phyloP scores from a whole-genome alignment of 352 stramenopile species.

The Phytophthora meadii region DNA sequence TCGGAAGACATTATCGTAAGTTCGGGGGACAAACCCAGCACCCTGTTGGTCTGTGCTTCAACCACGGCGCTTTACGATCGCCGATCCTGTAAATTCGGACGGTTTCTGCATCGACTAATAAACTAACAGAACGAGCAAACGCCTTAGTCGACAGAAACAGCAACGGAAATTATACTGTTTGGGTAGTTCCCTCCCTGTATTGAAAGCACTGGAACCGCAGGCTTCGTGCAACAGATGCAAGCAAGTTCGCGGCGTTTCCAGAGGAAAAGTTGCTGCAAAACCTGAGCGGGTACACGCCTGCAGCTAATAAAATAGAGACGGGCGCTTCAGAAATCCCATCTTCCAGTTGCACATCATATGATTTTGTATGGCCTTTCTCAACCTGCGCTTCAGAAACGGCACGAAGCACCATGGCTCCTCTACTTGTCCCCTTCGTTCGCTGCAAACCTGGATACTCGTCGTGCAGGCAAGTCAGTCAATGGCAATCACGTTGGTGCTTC shows the following conservation, averaged over 20 bases:
- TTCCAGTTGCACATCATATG: constrained; percentile 7
- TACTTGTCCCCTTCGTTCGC: not conserved
- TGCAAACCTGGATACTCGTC: too few relatives aligned
- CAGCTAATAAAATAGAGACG: constrained; percentile 18
- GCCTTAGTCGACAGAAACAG: not conserved
- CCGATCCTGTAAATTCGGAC: constrained; percentile 8
- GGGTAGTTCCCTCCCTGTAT: not conserved
- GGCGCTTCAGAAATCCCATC: constrained; percentile 15
- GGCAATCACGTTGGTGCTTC: not conserved
- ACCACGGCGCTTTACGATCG: not conserved
- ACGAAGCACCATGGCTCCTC: constrained; percentile 5
- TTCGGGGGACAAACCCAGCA: constrained; percentile 5
- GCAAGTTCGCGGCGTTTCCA: not conserved
- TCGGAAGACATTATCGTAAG: constrained; percentile 2
- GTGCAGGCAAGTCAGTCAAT: too few relatives aligned
- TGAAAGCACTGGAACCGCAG: not conserved
- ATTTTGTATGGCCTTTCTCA: constrained; percentile 8
- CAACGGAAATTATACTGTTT: too few relatives aligned
- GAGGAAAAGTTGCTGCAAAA: not conserved
- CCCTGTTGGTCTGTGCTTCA: constrained; percentile 1
- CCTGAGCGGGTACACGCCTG: constrained; percentile 13
- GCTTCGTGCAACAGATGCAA: not conserved
- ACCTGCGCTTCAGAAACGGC: constrained; percentile 6
- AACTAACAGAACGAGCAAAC: constrained; percentile 3
- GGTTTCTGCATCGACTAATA: constrained; percentile 9